Percentiles rank a stretch among this genome's conserved stretches.
Conservation (phyloP, 352 stramenopile species). For the Phytophthora cryptogea region DNA sequence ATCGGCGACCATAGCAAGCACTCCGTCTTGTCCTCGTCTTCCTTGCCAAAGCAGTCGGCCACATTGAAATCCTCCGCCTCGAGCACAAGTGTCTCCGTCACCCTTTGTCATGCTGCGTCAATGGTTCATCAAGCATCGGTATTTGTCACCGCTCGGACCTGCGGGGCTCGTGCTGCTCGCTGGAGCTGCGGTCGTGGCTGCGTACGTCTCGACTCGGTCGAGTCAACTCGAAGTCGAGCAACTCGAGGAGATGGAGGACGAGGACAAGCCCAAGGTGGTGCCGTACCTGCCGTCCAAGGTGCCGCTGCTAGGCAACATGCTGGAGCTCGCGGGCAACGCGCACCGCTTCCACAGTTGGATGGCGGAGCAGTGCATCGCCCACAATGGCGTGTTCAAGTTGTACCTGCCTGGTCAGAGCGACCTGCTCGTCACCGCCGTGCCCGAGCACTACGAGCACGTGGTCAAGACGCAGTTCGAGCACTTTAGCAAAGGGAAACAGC, state of each 20-base stretch:
- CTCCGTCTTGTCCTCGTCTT: background rate
- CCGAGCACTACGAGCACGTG: slow-evolving; percentile 60
- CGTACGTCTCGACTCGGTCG: slow-evolving; percentile 25
- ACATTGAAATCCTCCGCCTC: slow-evolving; percentile 24
- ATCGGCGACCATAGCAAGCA: background rate
- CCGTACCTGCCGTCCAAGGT: slow-evolving; percentile 40
- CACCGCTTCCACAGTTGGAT: slow-evolving; percentile 47
- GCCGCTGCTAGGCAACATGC: slow-evolving; percentile 40
- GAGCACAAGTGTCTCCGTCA: slow-evolving; percentile 2
- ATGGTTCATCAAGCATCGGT: slow-evolving; percentile 29
- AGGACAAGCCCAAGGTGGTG: slow-evolving; percentile 28
- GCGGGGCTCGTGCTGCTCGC: slow-evolving; percentile 28
- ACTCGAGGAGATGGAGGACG: slow-evolving; percentile 1
- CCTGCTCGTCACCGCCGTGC: slow-evolving; percentile 45
- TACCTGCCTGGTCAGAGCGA: slow-evolving; percentile 40
- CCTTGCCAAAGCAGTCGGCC: background rate
- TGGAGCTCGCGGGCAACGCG: slow-evolving; percentile 31
- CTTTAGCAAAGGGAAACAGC: slow-evolving; percentile 55
- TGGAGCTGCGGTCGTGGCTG: slow-evolving; percentile 27
- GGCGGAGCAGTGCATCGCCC: slow-evolving; percentile 38
- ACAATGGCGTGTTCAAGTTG: slow-evolving; percentile 40
- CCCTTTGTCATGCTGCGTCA: slow-evolving; percentile 27
- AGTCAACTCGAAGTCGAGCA: slow-evolving; percentile 10
- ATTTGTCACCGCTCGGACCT: slow-evolving; percentile 23
- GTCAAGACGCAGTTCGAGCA: slow-evolving; percentile 57